A percentile compares a stretch with the other conserved stretches of the same genome.
phyloP scores from a whole-genome alignment of 2,329 filamentous ascomycete species.

The Ceratocystis smalleyi region DNA sequence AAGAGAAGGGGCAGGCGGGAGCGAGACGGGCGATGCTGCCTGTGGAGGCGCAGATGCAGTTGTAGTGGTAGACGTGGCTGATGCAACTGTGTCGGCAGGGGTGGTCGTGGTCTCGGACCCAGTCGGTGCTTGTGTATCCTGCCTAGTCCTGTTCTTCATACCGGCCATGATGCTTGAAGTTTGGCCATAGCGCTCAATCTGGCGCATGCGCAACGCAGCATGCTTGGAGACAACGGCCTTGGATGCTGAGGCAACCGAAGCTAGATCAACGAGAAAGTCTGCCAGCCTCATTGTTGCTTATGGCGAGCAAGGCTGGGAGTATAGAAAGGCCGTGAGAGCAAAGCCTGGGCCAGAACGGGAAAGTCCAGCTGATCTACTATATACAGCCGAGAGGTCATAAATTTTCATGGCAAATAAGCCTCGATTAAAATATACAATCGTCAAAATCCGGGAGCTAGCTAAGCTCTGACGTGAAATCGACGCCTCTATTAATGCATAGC shows the following conservation, averaged over 20 bases:
- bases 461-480: background rate
- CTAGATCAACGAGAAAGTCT: slow-evolving; percentile 52
- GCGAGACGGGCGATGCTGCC: background rate
- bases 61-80: background rate
- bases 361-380: background rate
- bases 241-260: slow-evolving; percentile 53
- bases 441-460: slow-evolving; percentile 2
- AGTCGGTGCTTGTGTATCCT: background rate
- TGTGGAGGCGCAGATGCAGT: background rate
- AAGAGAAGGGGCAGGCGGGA: background rate
- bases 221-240: slow-evolving; percentile 51
- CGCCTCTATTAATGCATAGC: background rate
- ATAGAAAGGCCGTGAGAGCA: background rate
- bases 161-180: slow-evolving; percentile 30
- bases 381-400: background rate
- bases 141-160: slow-evolving; percentile 22
- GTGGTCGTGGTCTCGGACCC: background rate
- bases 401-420: background rate
- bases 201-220: slow-evolving; percentile 39
- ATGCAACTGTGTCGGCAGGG: background rate
- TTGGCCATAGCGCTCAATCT: slow-evolving; percentile 36
- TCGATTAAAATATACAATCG: background rate
- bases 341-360: background rate
- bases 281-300: slow-evolving; percentile 39
- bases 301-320: background rate